Base-by-base conservation (phyloP, 2,329 filamentous ascomycete species). In the Furcasterigmium furcatum region DNA sequence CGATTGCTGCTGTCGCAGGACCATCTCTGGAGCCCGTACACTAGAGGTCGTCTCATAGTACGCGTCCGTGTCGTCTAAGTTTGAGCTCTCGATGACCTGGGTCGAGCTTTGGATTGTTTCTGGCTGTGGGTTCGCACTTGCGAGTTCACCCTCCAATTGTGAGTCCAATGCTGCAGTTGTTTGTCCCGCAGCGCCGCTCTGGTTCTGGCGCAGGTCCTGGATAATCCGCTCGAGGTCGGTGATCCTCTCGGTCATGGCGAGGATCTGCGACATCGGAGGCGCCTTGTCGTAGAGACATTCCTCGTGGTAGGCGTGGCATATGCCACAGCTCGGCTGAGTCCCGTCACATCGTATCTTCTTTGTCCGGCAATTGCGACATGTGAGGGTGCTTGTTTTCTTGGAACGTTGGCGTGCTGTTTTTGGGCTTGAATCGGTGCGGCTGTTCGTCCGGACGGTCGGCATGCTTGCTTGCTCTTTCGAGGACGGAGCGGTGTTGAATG, bases 241-340 rank as follows among this genome's bases (percentile, higher is more conserved):
- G 16, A 63, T 51, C n/a, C 55, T 43, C 44, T 53, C 46, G 5
- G 55, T 55, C 57, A 63, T 60, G 13, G 55, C 55, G 7, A 62
- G 38, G 34, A 62, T 47, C 47, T 63, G 59, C 12, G 59, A 58
- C 53, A 64, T 58, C 9, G 61, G 58, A 22, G 58, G 61, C 36
- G 54, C 38, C 44, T 62, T 62, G 41, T 64, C 60, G 41, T 64
- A 63, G 19, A 53, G 57, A 48, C 61, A 63, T 16, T 58, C 50
- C 25, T 58, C 60, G 21, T 55, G 41, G 40, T 62, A 62, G 7
- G 59, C 51, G 45, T 61, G 57, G 47, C 61, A 64, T 1, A 54
- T 64, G 46, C 58, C 60, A 50, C 60, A 64, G 8, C 38, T 47
- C 3, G 60, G 61, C 43, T 60, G 56, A 9, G 45, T 45, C 7